Evolutionary conservation across 768 basidiomycete species (phyloP), one percentile per base, ranked within the genome.

Genomic region (Lentinula sp.): DNA sequence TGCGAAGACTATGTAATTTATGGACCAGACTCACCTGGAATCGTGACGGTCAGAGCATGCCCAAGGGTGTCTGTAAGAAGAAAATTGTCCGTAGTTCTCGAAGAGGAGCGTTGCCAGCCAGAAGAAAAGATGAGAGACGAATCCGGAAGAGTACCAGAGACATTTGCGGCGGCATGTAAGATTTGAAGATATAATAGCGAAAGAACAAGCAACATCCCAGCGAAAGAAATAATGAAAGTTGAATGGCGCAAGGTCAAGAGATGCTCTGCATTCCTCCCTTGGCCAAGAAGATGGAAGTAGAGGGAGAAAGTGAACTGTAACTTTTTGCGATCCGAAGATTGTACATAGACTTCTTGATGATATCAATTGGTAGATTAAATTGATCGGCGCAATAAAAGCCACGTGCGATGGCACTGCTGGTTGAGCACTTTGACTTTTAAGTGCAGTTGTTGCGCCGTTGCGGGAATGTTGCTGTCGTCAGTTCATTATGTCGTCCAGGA

Each of bases 401-500:
- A 59, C 42, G 45, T 39, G 46, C 15, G 20, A 18, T 42, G 45
- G 46, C 45, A 42, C n/a, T 59, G 32, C 36, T 36, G 18, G 9
- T 28, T 28, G 28, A 28, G n/a, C n/a, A 36, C 37, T 37, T 39
- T 54, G 55, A 16, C 41, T 56, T 37, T 56, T 13, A 23, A 23
- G 37, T 28, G 23, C n/a, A 41, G 23, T 28, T 42, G 23, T 41
- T 56, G n/a, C 59, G 60, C 51, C 32, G n/a, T n/a, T 42, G n/a
- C 48, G 53, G 33, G 45, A 23, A 32, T n/a, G 49, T 61, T 12
- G 59, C 50, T n/a, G 49, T 61, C 12, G 57, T 53, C 61, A 49
- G 37, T 57, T 64, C 45, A 57, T 60, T 55, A 60, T 54, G 69
- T 65, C 73, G 61, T 74, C 72, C 61, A 68, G 76, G 74, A 80